These are phyloP conservation scores for Piper longum DNA, from an alignment of 164 flowering plant genomes.

Conservation along the genomic window DNA sequence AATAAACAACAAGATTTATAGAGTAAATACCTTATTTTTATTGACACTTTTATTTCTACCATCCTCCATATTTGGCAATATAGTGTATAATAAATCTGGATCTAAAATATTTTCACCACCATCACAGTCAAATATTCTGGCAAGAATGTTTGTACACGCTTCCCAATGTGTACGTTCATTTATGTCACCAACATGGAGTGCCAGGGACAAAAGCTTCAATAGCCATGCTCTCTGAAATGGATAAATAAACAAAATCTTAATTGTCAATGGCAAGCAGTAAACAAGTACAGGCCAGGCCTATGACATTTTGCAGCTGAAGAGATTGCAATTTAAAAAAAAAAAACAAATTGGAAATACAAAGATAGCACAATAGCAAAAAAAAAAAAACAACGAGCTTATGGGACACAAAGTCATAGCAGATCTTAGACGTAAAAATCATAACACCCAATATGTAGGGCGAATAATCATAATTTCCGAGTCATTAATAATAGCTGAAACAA, in stretches of 20 bases:
- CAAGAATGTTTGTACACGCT: constrained; percentile 52
- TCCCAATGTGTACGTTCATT: constrained; percentile 45
- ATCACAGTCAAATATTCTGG: constrained; percentile 42
- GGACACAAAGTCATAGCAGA: neutral
- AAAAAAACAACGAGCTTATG: neutral
- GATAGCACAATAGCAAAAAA: neutral
- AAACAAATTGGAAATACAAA: constrained; percentile 1
- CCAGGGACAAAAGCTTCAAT: constrained; percentile 76
- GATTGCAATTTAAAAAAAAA: neutral
- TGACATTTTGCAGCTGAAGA: neutral
- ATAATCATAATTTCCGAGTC: neutral
- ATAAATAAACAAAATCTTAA: neutral
- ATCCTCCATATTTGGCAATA: constrained; percentile 17
- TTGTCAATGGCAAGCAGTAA: neutral
- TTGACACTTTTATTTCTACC: constrained; percentile 23
- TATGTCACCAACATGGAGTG: constrained; percentile 62
- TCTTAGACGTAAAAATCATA: neutral
- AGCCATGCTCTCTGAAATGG: constrained; percentile 81
- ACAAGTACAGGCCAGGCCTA: too few relatives aligned
- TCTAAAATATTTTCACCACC: constrained; percentile 19
- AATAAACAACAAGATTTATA: neutral
- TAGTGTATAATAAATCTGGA: constrained; percentile 7
- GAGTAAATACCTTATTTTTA: constrained; percentile 52
- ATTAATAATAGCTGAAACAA: too few relatives aligned
- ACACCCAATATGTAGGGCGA: neutral